Evolutionary conservation across 2,329 filamentous ascomycete genomes (phyloP).

Genomic region (Aureobasidium sp.): DNA sequence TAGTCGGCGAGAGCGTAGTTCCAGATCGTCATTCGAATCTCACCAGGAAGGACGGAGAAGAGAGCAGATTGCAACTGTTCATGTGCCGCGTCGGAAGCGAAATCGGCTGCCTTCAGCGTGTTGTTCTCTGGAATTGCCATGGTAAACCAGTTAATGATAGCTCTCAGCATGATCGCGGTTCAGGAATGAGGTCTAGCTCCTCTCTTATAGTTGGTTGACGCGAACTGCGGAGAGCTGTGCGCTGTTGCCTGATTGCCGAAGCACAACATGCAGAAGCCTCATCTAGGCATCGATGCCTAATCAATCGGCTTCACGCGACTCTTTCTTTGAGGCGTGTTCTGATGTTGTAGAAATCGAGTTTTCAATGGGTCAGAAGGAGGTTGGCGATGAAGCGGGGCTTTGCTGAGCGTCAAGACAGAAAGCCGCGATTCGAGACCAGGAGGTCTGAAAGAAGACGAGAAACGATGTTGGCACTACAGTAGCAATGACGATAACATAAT

Average conservation of each 20-base stretch:
- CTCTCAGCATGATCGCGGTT: neutral
- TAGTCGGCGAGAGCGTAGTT: constrained; percentile 28
- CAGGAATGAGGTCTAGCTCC: neutral
- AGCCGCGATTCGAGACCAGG: neutral
- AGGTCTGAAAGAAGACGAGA: neutral
- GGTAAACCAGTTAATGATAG: neutral
- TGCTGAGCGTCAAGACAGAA: neutral
- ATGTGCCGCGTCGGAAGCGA: neutral
- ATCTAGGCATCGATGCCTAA: neutral
- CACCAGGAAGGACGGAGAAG: constrained; percentile 17
- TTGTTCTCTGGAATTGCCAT: neutral
- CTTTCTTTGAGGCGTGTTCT: neutral
- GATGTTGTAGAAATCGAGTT: neutral
- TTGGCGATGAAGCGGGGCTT: neutral
- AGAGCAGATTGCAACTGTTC: constrained; percentile 1
- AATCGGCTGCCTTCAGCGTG: neutral
- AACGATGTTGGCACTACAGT: neutral
- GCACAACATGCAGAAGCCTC: neutral
- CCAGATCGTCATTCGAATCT: constrained; percentile 33
- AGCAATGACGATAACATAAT: too few relatives aligned
- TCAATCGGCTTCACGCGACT: neutral
- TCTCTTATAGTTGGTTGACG: neutral
- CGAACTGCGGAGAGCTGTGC: neutral
- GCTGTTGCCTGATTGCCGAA: neutral
- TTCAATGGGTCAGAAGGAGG: neutral